Conservation (phyloP, 768 basidiomycete species). For the Fibroporia radiculosa region DNA sequence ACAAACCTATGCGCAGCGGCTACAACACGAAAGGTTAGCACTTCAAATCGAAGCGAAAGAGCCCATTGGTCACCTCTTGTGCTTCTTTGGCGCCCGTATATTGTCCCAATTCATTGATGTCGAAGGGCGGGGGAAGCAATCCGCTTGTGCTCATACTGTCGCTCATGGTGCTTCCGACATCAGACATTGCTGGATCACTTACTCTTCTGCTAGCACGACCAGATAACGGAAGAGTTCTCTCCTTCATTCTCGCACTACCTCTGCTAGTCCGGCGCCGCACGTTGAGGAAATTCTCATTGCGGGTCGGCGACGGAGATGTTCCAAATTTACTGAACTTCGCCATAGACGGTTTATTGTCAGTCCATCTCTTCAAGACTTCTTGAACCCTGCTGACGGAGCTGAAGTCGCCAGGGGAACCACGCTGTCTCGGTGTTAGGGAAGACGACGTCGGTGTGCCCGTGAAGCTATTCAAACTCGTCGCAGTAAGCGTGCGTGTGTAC, state of each 20-base stretch:
- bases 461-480: slow-evolving; percentile 20
- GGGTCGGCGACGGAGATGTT: slow-evolving; percentile 14
- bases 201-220: not conserved
- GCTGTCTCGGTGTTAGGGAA: slow-evolving; percentile 38
- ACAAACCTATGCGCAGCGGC: slow-evolving; percentile 78
- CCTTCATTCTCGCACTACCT: slow-evolving; percentile 22
- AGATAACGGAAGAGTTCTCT: slow-evolving; percentile 7
- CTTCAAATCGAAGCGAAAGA: not conserved
- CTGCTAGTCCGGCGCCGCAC: slow-evolving; percentile 36
- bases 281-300: slow-evolving; percentile 42
- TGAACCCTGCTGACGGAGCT: slow-evolving; percentile 53
- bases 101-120: slow-evolving; percentile 37
- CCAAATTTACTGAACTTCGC: slow-evolving; percentile 18
- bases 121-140: slow-evolving; percentile 37
- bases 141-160: slow-evolving; percentile 23
- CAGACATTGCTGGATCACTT: slow-evolving; percentile 3
- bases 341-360: slow-evolving; percentile 55
- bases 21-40: slow-evolving; percentile 23
- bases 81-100: slow-evolving; percentile 30
- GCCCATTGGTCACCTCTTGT: slow-evolving; percentile 32
- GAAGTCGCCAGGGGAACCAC: slow-evolving; percentile 55
- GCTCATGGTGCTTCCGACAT: slow-evolving; percentile 20
- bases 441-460: slow-evolving; percentile 8
- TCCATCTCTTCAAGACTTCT: slow-evolving; percentile 76
- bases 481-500: slow-evolving; percentile 26